Conservation (phyloP, 306 rosid genomes). For the Oxytropis ochrocephala region DNA sequence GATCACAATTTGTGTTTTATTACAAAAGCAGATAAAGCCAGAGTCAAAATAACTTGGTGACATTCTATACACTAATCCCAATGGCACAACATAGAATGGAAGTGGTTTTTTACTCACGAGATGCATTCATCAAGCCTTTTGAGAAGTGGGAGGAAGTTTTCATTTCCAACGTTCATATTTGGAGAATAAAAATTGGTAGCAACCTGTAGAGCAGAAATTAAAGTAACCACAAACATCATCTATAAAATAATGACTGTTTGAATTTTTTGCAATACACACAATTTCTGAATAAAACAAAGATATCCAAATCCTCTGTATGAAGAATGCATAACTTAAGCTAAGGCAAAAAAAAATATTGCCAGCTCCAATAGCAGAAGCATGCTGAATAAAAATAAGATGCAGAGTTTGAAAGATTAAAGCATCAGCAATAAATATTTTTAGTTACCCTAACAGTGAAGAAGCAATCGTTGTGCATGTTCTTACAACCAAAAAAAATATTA, state of each 20-base stretch:
- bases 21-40: slow-evolving; percentile 9
- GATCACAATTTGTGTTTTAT: not conserved
- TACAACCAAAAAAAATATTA: not conserved
- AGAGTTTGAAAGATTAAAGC: slow-evolving; percentile 7
- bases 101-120: slow-evolving; percentile 56
- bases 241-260: not conserved
- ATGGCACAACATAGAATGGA: slow-evolving; percentile 6
- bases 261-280: not conserved
- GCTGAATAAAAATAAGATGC: not conserved
- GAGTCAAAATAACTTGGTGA: not conserved
- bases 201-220: slow-evolving; percentile 54
- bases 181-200: slow-evolving; percentile 86
- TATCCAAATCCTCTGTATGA: not conserved
- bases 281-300: slow-evolving; percentile 12
- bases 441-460: not conserved
- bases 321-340: slow-evolving; percentile 1
- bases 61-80: not conserved
- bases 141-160: slow-evolving; percentile 83
- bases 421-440: not conserved
- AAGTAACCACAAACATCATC: slow-evolving; percentile 16
- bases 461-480: not conserved
- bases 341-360: not conserved
- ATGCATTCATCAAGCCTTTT: slow-evolving; percentile 96
- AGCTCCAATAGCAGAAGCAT: slow-evolving; percentile 10
- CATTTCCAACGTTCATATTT: slow-evolving; percentile 80